A percentile compares a stretch with the other conserved stretches of the same genome.
Evolutionary conservation across 129 eudicot genomes (phyloP).

Genomic region (Tagetes patula): DNA sequence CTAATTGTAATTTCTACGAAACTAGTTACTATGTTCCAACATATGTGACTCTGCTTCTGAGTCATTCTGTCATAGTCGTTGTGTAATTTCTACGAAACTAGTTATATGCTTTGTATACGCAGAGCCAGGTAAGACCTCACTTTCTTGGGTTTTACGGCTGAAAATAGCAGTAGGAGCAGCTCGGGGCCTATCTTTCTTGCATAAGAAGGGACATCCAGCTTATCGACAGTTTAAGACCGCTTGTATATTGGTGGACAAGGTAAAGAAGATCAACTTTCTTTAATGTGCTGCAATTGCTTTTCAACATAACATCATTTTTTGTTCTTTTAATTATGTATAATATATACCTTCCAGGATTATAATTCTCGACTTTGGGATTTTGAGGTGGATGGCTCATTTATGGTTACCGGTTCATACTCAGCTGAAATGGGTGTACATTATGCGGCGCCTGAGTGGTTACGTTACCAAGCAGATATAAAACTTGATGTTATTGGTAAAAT

Average conservation of each 20-base stretch:
- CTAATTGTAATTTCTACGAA: background rate
- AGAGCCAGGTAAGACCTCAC: slow-evolving; percentile 7
- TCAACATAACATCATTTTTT: background rate
- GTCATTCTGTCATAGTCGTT: no score
- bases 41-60: background rate
- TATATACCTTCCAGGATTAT: slow-evolving; percentile 14
- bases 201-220: slow-evolving; percentile 11
- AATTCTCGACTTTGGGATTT: slow-evolving; percentile 30
- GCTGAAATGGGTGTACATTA: slow-evolving; percentile 1
- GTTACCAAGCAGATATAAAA: slow-evolving; percentile 20
- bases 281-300: background rate
- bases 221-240: slow-evolving; percentile 24
- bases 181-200: slow-evolving; percentile 27
- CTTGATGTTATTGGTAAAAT: background rate
- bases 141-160: slow-evolving; percentile 29
- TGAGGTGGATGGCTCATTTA: slow-evolving; percentile 17
- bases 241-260: slow-evolving; percentile 29
- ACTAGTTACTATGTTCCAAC: background rate
- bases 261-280: background rate
- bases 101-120: background rate
- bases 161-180: slow-evolving; percentile 33
- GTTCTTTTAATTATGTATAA: background rate
- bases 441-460: slow-evolving; percentile 35
- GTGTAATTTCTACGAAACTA: no score
- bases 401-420: background rate